These are phyloP conservation scores for Hygrocybe punicea DNA, from an alignment of 768 basidiomycete genomes.

Conservation along the genomic window DNA sequence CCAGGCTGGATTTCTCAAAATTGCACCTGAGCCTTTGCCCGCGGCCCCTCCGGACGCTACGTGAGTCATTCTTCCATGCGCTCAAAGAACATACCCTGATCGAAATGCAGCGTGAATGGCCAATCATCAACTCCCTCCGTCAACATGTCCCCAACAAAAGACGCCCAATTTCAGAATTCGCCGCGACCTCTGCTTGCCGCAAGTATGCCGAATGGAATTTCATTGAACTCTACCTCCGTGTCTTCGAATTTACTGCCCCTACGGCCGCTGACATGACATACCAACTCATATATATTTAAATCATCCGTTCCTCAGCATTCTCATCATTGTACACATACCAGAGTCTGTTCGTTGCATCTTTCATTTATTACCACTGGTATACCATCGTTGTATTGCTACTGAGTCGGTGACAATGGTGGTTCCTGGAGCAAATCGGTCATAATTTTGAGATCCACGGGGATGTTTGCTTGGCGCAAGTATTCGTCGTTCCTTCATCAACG, in stretches of 20 bases:
- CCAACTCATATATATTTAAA: background rate
- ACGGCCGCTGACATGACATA: background rate
- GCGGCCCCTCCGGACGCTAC: conserved; percentile 24
- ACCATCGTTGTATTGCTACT: background rate
- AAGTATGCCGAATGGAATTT: background rate
- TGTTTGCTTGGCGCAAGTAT: conserved; percentile 45
- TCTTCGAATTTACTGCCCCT: background rate
- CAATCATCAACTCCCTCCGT: background rate
- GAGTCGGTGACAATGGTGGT: background rate
- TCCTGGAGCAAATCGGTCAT: conserved; percentile 41
- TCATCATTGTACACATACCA: background rate
- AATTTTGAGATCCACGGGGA: conserved; percentile 41
- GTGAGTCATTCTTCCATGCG: background rate
- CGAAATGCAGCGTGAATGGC: background rate
- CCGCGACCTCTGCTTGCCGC: background rate
- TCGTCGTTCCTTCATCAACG: conserved; percentile 46
- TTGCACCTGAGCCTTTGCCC: conserved; percentile 49
- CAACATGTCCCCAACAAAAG: background rate
- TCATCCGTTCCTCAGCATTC: background rate
- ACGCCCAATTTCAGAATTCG: background rate
- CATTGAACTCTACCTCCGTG: background rate
- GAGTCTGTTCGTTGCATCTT: background rate
- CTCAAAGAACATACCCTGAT: background rate
- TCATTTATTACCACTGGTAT: background rate
- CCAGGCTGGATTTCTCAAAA: conserved; percentile 76